Base-by-base conservation (phyloP, 768 basidiomycete species). In the Cyclocybe aegerita region DNA sequence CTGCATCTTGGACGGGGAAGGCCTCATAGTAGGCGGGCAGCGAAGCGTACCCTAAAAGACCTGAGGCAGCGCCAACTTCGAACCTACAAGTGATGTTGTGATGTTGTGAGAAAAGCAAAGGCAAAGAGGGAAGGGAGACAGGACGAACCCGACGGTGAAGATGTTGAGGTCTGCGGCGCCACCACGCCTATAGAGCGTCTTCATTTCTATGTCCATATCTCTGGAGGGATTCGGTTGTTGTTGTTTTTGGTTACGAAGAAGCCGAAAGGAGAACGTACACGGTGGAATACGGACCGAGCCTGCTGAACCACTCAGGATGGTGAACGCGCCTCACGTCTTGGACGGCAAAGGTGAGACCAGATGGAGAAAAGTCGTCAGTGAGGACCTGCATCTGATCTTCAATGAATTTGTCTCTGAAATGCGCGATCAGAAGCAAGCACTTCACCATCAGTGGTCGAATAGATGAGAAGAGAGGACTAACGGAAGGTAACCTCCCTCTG, bases 271-370 rank as follows among this genome's bases (percentile, higher is more conserved):
- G n/a, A n/a, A n/a, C n/a, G n/a, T n/a, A n/a, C n/a, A n/a, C n/a
- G n/a, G n/a, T n/a, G n/a, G n/a, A n/a, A n/a, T n/a, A n/a, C n/a
- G 48, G 49, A 9, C 49, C 47, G 4, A 51, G 54, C 7, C 59
- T 52, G 4, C 48, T 34, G 31, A 76, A 78, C 76, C 76, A 78
- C 15, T 69, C 59, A 14, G 60, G 34, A 52, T 73, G 72, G 15
- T 66, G 48, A 4, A 67, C 71, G 42, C 69, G 65, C 14, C 58
- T 65, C 15, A 68, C 64, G 29, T 57, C 55, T 4, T 50, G 65
- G 15, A 77, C 68, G 1, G 32, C 50, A 55, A 72, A 78, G 17
- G 57, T 60, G 43, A 78, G 50, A 6, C 73, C 72, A 11, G 66
- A 54, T 17, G 37, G 33, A 9, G 55, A 36, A 53, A 72, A 79